Conservation (phyloP, 1,284 basidiomycete genomes). For the Puccinia polysora region DNA sequence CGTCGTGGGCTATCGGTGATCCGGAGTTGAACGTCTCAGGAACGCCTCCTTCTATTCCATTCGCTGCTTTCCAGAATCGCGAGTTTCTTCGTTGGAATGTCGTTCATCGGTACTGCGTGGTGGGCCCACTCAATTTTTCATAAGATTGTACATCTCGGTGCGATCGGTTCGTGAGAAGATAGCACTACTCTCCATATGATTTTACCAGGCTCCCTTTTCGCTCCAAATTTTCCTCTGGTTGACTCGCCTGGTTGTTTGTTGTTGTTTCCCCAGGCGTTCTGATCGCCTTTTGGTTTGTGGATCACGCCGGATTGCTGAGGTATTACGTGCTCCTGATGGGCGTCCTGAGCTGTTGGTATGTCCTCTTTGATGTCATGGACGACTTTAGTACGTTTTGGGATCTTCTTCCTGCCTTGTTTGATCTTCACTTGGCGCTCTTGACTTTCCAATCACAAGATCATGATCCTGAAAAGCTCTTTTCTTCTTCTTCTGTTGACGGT, state of each 20-base stretch:
- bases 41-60: neutral
- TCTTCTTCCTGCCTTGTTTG: neutral
- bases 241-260: neutral
- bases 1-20: too few relatives aligned
- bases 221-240: neutral
- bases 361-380: conserved; percentile 40
- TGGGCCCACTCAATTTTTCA: conserved; percentile 5
- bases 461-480: too few relatives aligned
- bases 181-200: neutral
- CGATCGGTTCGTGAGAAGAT: conserved; percentile 3
- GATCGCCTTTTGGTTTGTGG: conserved; percentile 37
- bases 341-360: conserved; percentile 38
- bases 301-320: conserved; percentile 38
- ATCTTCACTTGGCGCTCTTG: neutral
- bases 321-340: conserved; percentile 35
- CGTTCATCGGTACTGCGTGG: conserved; percentile 24
- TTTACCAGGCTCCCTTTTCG: too few relatives aligned
- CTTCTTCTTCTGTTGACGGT: neutral
- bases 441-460: too few relatives aligned
- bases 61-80: conserved; percentile 20
- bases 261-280: conserved; percentile 3
- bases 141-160: neutral
- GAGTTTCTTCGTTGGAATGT: conserved; percentile 33
- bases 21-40: too few relatives aligned
- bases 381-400: conserved; percentile 13